Evolutionary conservation across 2,329 filamentous ascomycete species (phyloP), one percentile per base, ranked within the genome.

Genomic region (Hymenoscyphus occultus): DNA sequence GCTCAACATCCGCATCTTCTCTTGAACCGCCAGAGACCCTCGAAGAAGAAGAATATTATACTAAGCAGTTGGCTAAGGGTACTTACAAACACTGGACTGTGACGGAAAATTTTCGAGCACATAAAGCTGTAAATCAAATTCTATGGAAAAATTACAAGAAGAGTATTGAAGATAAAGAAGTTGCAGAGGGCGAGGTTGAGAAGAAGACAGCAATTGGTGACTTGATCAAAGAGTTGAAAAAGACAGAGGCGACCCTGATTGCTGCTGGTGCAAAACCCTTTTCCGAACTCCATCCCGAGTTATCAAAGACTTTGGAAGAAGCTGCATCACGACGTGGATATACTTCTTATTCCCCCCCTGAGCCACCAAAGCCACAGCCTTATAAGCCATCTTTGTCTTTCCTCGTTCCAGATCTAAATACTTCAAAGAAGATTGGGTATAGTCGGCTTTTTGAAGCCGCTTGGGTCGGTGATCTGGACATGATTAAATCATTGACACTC

Each of bases 391-490:
- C 57, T 1, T 64, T 73, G 7, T 63, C 12, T 13, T 72, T 75
- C 61, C 19, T 32, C 35, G 57, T 70, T 5, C 71, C 74, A 12
- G 69, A 84, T 78, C 68, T 83, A 12, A 89, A 83, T 0, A 82
- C 84, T 2, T 78, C 78, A 48, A 83, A 81, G 60, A 81, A 80
- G 32, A 78, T 80, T 40, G 87, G 83, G 0, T 94, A 93, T 67
- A 67, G 90, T 5, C 78, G 84, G 67, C 76, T 94, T 79, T 90
- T 91, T 74, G 86, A 94, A 72, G 90, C 90, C 42, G 86, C 86
- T 4, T 95, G 90, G 90, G 71, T 71, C 4, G 89, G 88, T n/a
- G 85, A 95, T 69, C 69, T 90, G 0, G 80, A 85, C 1, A 85
- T 79, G 2, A 85, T 94, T 75, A 91, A 90, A 72, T 75, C 78